Percentiles rank a stretch among this genome's conserved stretches.
These are phyloP conservation scores for Lichtheimia corymbifera DNA, from an alignment of 371 early-diverging fungal species.

Conservation along the genomic window DNA sequence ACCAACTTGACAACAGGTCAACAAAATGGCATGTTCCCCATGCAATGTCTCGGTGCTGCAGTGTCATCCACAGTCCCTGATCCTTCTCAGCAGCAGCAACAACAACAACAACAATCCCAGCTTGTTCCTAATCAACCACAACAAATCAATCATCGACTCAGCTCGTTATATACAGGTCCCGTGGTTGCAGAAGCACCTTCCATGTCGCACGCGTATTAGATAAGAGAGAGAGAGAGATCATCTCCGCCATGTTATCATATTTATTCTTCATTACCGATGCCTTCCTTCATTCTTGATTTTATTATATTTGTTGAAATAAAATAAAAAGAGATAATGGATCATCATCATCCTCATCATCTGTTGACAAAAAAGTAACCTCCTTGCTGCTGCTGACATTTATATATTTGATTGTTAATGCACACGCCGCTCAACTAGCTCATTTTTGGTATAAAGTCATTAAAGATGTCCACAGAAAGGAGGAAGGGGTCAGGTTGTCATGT, in stretches of 20 bases:
- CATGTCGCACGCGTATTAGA: no score
- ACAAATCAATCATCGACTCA: not conserved
- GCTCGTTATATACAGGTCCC: not conserved
- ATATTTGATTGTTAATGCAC: no score
- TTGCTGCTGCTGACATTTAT: no score
- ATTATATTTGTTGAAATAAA: not conserved
- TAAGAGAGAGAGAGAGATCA: no score
- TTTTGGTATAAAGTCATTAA: not conserved
- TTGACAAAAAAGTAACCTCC: no score
- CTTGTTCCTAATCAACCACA: not conserved
- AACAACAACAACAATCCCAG: conserved; percentile 3
- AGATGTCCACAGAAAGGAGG: not conserved
- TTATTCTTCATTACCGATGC: no score
- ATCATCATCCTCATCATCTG: not conserved
- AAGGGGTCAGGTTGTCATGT: not conserved
- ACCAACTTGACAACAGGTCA: conserved; percentile 21
- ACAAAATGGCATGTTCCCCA: conserved; percentile 55
- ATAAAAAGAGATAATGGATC: not conserved
- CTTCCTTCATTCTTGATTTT: no score
- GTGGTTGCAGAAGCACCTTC: no score
- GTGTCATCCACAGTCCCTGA: not conserved
- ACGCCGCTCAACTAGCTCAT: no score
- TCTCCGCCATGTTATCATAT: no score
- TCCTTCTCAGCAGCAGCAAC: not conserved
- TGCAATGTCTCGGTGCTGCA: conserved; percentile 35